Evolutionary conservation across 2,329 filamentous ascomycete genomes (phyloP).

Genomic region (Fusarium goolgardi): DNA sequence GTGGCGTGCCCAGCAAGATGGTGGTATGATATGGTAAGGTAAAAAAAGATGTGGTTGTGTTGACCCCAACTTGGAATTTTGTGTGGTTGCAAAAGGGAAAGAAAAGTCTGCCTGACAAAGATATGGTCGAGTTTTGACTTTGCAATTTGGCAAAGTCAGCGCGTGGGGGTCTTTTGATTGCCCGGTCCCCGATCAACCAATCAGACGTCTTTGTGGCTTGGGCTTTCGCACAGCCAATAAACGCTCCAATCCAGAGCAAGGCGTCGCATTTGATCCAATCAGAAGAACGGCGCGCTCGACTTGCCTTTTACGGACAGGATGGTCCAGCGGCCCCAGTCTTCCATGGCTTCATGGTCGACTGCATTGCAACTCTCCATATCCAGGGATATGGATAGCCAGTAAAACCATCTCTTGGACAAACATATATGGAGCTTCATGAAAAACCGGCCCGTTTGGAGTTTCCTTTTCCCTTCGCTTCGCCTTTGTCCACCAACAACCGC

Average conservation of each 20-base stretch:
- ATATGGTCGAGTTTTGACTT: slow-evolving; percentile 47
- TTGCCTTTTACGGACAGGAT: slow-evolving; percentile 30
- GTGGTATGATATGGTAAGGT: not conserved
- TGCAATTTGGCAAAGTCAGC: slow-evolving; percentile 47
- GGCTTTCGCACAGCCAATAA: slow-evolving; percentile 6
- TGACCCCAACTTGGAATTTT: slow-evolving; percentile 30
- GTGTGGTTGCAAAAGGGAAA: slow-evolving; percentile 42
- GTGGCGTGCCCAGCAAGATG: slow-evolving; percentile 33
- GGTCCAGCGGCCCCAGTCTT: slow-evolving; percentile 15
- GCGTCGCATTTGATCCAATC: slow-evolving; percentile 23
- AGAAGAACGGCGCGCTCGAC: slow-evolving; percentile 15
- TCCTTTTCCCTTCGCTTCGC: slow-evolving; percentile 17
- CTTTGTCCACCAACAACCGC: slow-evolving; percentile 34
- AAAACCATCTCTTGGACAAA: not conserved
- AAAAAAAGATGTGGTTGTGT: slow-evolving; percentile 19
- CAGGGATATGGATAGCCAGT: slow-evolving; percentile 15
- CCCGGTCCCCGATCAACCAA: slow-evolving; percentile 20
- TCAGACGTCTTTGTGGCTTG: not conserved
- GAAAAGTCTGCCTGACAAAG: slow-evolving; percentile 29
- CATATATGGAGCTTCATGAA: slow-evolving; percentile 34
- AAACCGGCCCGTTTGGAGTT: slow-evolving; percentile 37
- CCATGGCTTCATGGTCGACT: slow-evolving; percentile 12
- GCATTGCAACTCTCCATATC: slow-evolving; percentile 17
- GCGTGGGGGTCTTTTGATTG: slow-evolving; percentile 45
- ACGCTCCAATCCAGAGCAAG: slow-evolving; percentile 28